Base-by-base conservation (phyloP, 306 rosid species). In the Echinosophora koreensis region DNA sequence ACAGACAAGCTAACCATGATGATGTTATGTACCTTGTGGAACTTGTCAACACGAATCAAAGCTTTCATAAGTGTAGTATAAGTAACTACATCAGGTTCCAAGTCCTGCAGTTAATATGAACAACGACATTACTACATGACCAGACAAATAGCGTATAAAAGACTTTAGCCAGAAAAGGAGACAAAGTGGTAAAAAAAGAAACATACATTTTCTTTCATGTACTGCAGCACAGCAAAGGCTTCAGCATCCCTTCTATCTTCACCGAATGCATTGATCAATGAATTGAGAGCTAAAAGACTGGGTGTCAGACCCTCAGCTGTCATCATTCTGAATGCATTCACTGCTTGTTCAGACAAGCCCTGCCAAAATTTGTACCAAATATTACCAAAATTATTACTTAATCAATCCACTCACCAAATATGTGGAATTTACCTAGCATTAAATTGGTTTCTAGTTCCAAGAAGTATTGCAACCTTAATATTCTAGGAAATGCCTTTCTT, bases 51-150 rank as follows among this genome's bases (percentile, higher is more conserved):
- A 17, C 93, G 96, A 70, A 92, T 85, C 83, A 94, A 82, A 70
- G 94, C 86, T 89, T 94, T 91, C 96, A 94, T 94, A 27, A 94
- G 97, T 0, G 98, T 94, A n/a, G 98, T 94, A 78, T 88, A 94
- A n/a, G 98, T 90, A 42, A 94, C 85, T 55, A 94, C 98, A 80
- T 94, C 98, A 65, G 97, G 94, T 79, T 92, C 89, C 79, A 94
- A 66, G 37, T 69, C 87, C 97, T 94, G 96, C 88, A 81, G 75
- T 83, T 67, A 61, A 44, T 61, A 59, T 28, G 68, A 84, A 77
- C 76, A 80, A 77, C 41, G 41, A 14, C 52, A 59, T 59, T 1
- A 78, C 22, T 60, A 15, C 57, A 37, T 78, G 47, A 57, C 16
- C 51, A 56, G 60, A 63, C 18, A 57, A 76, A 68, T 57, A 58